Conservation (phyloP, 164 flowering plant species). For the Dillenia suffruticosa region DNA sequence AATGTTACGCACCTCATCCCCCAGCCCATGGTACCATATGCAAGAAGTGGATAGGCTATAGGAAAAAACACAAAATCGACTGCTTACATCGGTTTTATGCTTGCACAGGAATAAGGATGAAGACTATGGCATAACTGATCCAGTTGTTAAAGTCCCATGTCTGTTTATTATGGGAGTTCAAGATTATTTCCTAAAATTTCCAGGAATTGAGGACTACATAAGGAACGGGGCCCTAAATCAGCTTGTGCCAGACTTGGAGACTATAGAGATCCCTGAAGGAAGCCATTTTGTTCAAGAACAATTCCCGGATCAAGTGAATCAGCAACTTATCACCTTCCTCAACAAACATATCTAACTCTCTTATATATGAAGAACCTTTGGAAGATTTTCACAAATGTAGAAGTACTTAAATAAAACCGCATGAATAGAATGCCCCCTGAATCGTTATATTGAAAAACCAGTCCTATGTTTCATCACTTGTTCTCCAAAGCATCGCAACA, state of each 20-base stretch:
- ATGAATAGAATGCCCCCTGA: no score
- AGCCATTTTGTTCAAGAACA: conserved; percentile 52
- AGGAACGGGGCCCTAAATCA: conserved; percentile 31
- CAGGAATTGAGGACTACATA: conserved; percentile 42
- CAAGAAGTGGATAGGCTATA: no score
- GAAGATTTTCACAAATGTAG: no score
- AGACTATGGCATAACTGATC: conserved; percentile 8
- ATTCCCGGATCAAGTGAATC: conserved; percentile 38
- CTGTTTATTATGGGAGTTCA: conserved; percentile 42
- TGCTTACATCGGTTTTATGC: no score
- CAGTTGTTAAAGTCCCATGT: conserved; percentile 30
- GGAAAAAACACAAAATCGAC: no score
- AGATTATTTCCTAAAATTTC: conserved; percentile 42
- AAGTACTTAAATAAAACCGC: no score
- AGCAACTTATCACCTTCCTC: conserved; percentile 30
- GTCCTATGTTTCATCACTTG: no score
- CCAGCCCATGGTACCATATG: no score
- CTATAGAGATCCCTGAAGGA: conserved; percentile 33
- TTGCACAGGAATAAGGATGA: neutral
- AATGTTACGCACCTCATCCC: no score
- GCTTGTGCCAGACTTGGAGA: conserved; percentile 40
- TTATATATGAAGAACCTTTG: no score
- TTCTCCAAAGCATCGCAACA: no score
- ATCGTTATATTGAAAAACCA: no score
- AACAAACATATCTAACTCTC: conserved; percentile 2